A percentile compares a stretch with the other conserved stretches of the same genome.
Evolutionary conservation across 768 basidiomycete genomes (phyloP).

Genomic region (Leucocoprinus birnbaumii): DNA sequence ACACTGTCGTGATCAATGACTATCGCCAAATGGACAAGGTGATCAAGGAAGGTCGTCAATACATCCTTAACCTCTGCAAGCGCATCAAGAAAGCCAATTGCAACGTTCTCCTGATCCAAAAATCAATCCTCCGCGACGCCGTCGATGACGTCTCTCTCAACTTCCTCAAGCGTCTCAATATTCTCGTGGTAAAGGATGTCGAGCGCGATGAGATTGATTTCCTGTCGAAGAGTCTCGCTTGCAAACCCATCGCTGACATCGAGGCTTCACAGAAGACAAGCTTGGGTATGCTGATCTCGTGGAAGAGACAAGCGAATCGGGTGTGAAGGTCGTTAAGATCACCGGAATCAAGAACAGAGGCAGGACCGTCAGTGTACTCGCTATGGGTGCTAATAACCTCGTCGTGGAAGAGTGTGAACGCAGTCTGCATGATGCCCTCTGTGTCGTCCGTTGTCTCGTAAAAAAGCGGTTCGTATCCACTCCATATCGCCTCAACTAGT

Average conservation of each 20-base stretch:
- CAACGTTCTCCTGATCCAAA: constrained; percentile 98
- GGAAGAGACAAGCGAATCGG: constrained; percentile 80
- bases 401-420: constrained; percentile 97
- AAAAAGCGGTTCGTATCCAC: constrained; percentile 87
- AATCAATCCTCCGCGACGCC: constrained; percentile 98
- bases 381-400: constrained; percentile 88
- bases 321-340: constrained; percentile 89
- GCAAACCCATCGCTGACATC: constrained; percentile 96
- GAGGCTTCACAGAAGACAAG: constrained; percentile 99
- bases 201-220: constrained; percentile 99
- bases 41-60: constrained; percentile 97
- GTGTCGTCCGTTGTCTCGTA: constrained; percentile 96
- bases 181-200: constrained; percentile 94
- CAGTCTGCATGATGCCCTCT: constrained; percentile 97
- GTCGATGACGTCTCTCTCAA: constrained; percentile 97
- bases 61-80: constrained; percentile 96
- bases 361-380: constrained; percentile 92
- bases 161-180: constrained; percentile 96
- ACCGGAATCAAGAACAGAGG: constrained; percentile 95
- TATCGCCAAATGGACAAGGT: constrained; percentile 99
- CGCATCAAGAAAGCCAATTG: constrained; percentile 99
- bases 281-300: constrained; percentile 95
- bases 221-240: constrained; percentile 89
- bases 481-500: background rate
- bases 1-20: constrained; percentile 98